Percentiles rank a stretch among this genome's conserved stretches.
Evolutionary conservation across 75 land plant species (phyloP).

Genomic region (Chamaecyparis obtusa): DNA sequence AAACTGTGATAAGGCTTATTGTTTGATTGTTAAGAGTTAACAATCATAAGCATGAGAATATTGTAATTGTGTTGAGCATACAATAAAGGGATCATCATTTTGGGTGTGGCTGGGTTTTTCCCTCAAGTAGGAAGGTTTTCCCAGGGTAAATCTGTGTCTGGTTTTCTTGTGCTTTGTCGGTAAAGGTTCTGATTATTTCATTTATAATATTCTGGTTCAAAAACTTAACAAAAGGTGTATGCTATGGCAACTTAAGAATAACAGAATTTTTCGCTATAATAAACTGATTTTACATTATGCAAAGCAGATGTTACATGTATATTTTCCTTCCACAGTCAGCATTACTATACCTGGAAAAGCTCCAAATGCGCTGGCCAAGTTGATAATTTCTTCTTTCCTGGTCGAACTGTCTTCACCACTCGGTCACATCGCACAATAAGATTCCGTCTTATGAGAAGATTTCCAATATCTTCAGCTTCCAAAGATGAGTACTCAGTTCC

Average conservation of each 20-base stretch:
- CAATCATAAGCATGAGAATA: too few species aligned
- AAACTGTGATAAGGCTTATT: too few species aligned
- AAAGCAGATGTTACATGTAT: neutral
- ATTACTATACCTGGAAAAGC: slow-evolving; percentile 50
- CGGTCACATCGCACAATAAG: slow-evolving; percentile 91
- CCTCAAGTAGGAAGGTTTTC: too few species aligned
- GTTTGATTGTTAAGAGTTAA: too few species aligned
- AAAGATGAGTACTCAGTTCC: slow-evolving; percentile 45
- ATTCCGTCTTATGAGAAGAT: slow-evolving; percentile 63
- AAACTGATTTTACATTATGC: neutral
- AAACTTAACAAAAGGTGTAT: too few species aligned
- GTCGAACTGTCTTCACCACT: slow-evolving; percentile 85
- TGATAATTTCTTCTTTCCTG: slow-evolving; percentile 95
- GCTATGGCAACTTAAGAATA: neutral
- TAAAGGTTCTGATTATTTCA: too few species aligned
- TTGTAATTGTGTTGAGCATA: too few species aligned
- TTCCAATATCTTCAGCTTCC: slow-evolving; percentile 69
- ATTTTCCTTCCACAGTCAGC: neutral
- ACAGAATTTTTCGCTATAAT: neutral
- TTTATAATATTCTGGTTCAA: too few species aligned
- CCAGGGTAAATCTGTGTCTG: too few species aligned
- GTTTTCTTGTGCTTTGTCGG: too few species aligned
- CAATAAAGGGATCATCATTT: too few species aligned
- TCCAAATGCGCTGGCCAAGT: slow-evolving; percentile 97
- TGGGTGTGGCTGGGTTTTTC: too few species aligned